Base-by-base conservation (phyloP, 768 basidiomycete species). In the Naganishia antarctica region DNA sequence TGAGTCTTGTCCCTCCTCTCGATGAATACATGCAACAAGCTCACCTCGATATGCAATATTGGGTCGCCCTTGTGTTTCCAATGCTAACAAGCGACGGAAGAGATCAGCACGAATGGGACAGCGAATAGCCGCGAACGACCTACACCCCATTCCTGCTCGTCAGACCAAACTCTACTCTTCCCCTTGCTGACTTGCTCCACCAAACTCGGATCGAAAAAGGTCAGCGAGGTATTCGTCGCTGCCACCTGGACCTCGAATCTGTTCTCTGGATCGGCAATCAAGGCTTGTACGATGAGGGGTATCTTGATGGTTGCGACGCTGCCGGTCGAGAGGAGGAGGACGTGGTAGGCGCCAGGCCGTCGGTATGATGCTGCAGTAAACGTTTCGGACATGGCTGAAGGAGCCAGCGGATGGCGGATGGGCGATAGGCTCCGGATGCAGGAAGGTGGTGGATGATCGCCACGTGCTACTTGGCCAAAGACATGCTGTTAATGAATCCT, bases 241-340 rank as follows among this genome's bases (percentile, higher is more conserved):
- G 90, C 86, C 9, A 97, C 87, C 70, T 97, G 84, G 2, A 98
- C 82, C 31, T 83, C 83, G 65, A 96, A 58, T 0, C 53, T 21
- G 9, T 58, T 16, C 18, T 64, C 63, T 31, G 50, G 43, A 9
- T 57, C 63, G 3, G 40, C 37, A 9, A 45, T 26, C 3, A 59
- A 44, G 18, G 51, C 44, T 61, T 58, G 40, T 21, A 90, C 89
- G 64, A 99, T 96, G 60, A 96, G 82, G 4, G 93, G 91, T 1
- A 86, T 86, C 73, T 97, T 98, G 73, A 98, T 84, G 58, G 91
- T 91, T 0, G 94, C 93, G 9, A 99, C 94, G 72, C 90, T 92
- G n/a, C 94, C 93, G 0, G 91, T 90, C 0, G 88, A 86, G 65
- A 97, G 85, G 41, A 98, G 81, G 4, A 97, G 78, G 46, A 96